phyloP scores from a whole-genome alignment of 148 eudicot genomes.

The Chenopodium berlandieri region DNA sequence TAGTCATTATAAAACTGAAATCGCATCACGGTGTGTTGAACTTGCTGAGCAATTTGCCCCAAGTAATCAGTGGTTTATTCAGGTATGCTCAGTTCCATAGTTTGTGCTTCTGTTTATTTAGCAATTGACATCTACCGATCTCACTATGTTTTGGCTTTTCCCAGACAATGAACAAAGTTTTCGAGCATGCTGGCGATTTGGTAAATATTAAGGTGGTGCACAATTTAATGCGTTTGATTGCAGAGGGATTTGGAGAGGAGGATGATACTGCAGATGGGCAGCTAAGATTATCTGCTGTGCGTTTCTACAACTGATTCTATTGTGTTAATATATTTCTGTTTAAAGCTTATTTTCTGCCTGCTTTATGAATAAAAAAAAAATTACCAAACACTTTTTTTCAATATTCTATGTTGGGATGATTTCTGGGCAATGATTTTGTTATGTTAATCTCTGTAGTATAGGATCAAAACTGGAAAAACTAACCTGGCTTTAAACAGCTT shows the following conservation, averaged over 20 bases:
- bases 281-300: conserved; percentile 92
- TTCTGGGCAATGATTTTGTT: background rate
- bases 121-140: background rate
- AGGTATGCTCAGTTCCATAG: conserved; percentile 38
- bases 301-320: conserved; percentile 27
- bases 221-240: conserved; percentile 94
- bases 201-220: conserved; percentile 92
- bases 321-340: background rate
- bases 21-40: conserved; percentile 96
- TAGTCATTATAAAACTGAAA: conserved; percentile 94
- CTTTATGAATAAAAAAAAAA: background rate
- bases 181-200: conserved; percentile 98
- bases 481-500: background rate
- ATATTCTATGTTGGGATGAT: background rate
- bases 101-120: background rate
- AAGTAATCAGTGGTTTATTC: conserved; percentile 98
- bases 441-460: background rate
- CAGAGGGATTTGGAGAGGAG: conserved; percentile 98
- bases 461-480: background rate
- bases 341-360: background rate
- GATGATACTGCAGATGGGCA: conserved; percentile 86
- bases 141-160: conserved; percentile 27
- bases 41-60: conserved; percentile 99
- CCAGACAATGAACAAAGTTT: conserved; percentile 97
- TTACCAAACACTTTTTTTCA: background rate